Base-by-base conservation (phyloP, 2,329 filamentous ascomycete species). In the Basipetospora chlamydospora region DNA sequence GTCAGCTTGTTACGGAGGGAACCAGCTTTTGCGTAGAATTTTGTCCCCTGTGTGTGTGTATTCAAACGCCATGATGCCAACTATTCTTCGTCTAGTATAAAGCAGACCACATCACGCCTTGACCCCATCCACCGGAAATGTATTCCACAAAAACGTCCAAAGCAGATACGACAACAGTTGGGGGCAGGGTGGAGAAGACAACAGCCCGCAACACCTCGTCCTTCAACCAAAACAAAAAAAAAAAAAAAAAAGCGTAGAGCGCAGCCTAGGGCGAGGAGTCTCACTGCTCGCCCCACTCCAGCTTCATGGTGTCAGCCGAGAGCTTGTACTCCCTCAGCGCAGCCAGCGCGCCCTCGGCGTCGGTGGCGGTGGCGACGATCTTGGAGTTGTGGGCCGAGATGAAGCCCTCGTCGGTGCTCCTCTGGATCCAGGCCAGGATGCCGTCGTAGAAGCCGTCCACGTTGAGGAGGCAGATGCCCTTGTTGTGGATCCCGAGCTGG, bases 401-500 rank as follows among this genome's bases (percentile, higher is more conserved):
- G 51, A 95, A 96, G 1, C 83, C 83, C 42, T 79, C 70, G 38
- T 70, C 61, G 4, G 90, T 79, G 7, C 81, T 77, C 44, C 73
- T 81, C 50, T 70, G 66, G 41, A 95, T 74, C 88, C 87, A 95
- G 35, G 70, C 59, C 40, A 95, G 57, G 43, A 98, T 62, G 1
- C 86, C 86, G 55, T 92, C 80, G 73, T 87, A 98, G 59, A 93
- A 96, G 0, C 86, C 85, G 38, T 87, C 77, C 18, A 95, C 69
- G 55, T 96, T 96, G 46, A 83, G 73, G 33, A 95, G 63, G 37
- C 88, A 77, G 31, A 96, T 77, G 3, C 80, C 82, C 34, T 70
- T 66, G 47, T 67, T 68, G 59, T 96, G 90, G 45, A 98, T 96
- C 1, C 90, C 88, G 34, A 98, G 61, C 62, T 96, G 90, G 57